Conservation (phyloP, 2,329 filamentous ascomycete genomes). For the Fusarium goolgardi region DNA sequence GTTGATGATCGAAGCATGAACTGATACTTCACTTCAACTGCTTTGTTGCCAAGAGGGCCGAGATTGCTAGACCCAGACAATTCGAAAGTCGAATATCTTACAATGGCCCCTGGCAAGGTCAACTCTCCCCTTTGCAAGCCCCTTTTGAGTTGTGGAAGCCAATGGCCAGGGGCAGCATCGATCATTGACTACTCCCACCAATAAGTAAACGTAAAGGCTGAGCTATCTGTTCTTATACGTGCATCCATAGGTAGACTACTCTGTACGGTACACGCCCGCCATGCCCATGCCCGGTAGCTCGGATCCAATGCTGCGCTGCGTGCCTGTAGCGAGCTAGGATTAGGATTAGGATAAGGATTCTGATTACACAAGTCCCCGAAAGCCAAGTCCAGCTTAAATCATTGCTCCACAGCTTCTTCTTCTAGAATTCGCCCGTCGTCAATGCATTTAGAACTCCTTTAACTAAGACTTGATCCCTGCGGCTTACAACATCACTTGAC, state of each 20-base stretch:
- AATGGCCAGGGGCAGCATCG: slow-evolving; percentile 31
- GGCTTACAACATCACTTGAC: slow-evolving; percentile 4
- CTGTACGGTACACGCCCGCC: slow-evolving; percentile 25
- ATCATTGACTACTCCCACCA: slow-evolving; percentile 34
- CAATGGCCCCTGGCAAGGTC: slow-evolving; percentile 21
- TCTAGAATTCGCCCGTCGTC: slow-evolving; percentile 39
- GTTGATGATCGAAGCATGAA: slow-evolving; percentile 16
- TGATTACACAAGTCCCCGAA: slow-evolving; percentile 34
- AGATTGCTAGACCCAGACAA: slow-evolving; percentile 44
- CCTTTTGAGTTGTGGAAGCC: slow-evolving; percentile 20
- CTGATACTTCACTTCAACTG: slow-evolving; percentile 6
- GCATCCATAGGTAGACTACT: not conserved
- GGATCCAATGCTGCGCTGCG: slow-evolving; percentile 36
- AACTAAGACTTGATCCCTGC: slow-evolving; percentile 9
- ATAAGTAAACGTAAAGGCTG: slow-evolving; percentile 37
- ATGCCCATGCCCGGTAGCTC: slow-evolving; percentile 39
- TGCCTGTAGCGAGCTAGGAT: slow-evolving; percentile 30
- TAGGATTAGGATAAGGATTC: slow-evolving; percentile 24
- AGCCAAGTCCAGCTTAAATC: slow-evolving; percentile 32
- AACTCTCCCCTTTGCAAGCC: slow-evolving; percentile 27
- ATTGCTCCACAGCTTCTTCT: slow-evolving; percentile 36
- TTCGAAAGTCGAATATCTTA: slow-evolving; percentile 34
- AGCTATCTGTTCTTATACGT: slow-evolving; percentile 32
- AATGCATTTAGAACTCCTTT: slow-evolving; percentile 16
- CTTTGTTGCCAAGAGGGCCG: slow-evolving; percentile 34